Evolutionary conservation across 305 asterid genomes (phyloP), one percentile per base, ranked within the genome.

Genomic region (Fraxinus baroniana): DNA sequence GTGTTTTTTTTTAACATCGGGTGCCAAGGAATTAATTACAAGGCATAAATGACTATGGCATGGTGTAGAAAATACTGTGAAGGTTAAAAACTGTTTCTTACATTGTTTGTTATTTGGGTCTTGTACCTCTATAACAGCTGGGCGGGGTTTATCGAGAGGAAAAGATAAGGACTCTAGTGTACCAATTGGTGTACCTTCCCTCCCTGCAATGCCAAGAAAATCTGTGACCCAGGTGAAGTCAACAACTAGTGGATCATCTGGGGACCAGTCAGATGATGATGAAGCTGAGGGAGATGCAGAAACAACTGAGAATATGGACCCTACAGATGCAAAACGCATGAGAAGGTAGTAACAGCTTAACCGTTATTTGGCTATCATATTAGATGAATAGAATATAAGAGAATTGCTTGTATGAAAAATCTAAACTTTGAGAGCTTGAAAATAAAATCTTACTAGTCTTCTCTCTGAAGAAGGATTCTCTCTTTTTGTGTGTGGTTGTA

Each of bases 181-280:
- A 41, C 93, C 95, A 75, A 79, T 85, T 78, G 94, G 93, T 88
- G 81, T 89, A 76, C 92, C 95, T 85, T 86, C 93, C n/a, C 86
- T 91, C 70, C 97, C 95, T 32, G 85, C 90, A 44, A 68, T 86
- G 36, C 82, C 87, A 41, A 91, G 90, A 91, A 93, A 91, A 86
- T 66, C 87, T 79, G 93, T 72, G 44, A 86, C 86, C 77, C 98
- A 86, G 85, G 93, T 93, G 86, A 91, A 90, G 89, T 92, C 98
- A 83, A 89, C 97, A 68, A 92, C 97, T 36, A 96, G 99, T 82
- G 98, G 98, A 39, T 94, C 99, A 81, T 93, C 98, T 7, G 93
- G 93, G 78, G 99, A 94, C 28, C 95, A 87, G 84, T 93, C 98
- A 0, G 94, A 96, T 89, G 98, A 94, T 77, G 98, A 96, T 84